Evolutionary conservation across 2,329 filamentous ascomycete genomes (phyloP), one percentile per base, ranked within the genome.

Genomic region (Monascus ruber): DNA sequence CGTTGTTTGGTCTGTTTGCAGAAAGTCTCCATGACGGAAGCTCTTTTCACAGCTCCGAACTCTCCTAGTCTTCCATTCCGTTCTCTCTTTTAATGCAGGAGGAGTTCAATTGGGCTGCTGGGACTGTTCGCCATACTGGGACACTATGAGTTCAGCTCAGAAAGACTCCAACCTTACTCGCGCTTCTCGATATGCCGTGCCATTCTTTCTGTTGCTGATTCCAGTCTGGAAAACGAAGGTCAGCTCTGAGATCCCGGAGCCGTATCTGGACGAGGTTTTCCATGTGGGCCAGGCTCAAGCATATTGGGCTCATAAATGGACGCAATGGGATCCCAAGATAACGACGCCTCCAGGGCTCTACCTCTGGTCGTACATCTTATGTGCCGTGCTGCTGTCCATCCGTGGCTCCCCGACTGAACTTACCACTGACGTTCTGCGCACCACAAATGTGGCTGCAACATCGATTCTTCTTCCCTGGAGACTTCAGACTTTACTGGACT

Each of bases 321-420:
- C 62, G 8, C 72, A 85, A 40, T 98, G 91, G 91, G 88, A 98
- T 62, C 82, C 89, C 43, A 98, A 96, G 60, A 91, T 98, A 56
- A 98, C 91, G 0, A 98, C 91, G 1, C 91, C 91, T 0, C 89
- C 91, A 0, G 91, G 88, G 28, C 67, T 98, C 68, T 87, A 71
- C 54, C 70, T 68, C 35, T 58, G 48, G 47, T 61, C 63, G 67
- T 86, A 70, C 58, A 70, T 61, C 26, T 40, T 53, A 24, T 54
- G 56, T 40, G 49, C 53, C 8, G 37, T 40, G 7, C 41, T 48
- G 5, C 40, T 52, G 32, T 35, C 49, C 26, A 43, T 56, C 37
- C 51, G 48, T 39, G 49, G 42, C 26, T 51, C 52, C 42, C 60
- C 60, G 34, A 55, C 47, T 24, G 47, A 60, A 35, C 50, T 64